phyloP scores from a whole-genome alignment of 176 grass and related monocot genomes.

The Pharus latifolius region DNA sequence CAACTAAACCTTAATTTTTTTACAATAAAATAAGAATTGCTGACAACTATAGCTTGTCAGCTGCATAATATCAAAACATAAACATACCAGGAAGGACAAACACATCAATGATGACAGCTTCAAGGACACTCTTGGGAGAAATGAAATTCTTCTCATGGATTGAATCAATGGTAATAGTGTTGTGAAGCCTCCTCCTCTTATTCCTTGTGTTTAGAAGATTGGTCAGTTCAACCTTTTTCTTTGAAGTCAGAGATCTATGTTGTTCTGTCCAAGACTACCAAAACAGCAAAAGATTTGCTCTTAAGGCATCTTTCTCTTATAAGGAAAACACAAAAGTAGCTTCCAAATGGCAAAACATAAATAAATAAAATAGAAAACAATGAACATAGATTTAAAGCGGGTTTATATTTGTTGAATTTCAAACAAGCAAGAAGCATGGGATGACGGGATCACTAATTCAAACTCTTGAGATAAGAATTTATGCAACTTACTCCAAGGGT shows the following conservation, averaged over 20 bases:
- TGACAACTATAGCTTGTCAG: background rate
- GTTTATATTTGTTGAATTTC: background rate
- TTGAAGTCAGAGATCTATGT: constrained; percentile 48
- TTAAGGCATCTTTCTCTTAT: background rate
- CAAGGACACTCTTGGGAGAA: constrained; percentile 63
- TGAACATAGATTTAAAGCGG: background rate
- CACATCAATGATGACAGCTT: constrained; percentile 53
- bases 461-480: background rate
- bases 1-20: background rate
- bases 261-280: constrained; percentile 85
- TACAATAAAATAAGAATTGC: background rate
- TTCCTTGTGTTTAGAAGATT: constrained; percentile 50
- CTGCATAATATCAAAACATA: background rate
- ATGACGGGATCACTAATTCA: background rate
- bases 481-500: background rate
- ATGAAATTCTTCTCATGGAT: constrained; percentile 90
- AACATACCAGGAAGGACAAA: constrained; percentile 75
- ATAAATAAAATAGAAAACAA: background rate
- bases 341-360: background rate
- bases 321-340: background rate
- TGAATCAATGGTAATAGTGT: constrained; percentile 65
- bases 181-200: constrained; percentile 52
- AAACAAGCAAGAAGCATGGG: background rate
- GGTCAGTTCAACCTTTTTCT: constrained; percentile 55
- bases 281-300: background rate